phyloP scores from a whole-genome alignment of 1,139 yeast genomes.

The Pichiaceae sp. region DNA sequence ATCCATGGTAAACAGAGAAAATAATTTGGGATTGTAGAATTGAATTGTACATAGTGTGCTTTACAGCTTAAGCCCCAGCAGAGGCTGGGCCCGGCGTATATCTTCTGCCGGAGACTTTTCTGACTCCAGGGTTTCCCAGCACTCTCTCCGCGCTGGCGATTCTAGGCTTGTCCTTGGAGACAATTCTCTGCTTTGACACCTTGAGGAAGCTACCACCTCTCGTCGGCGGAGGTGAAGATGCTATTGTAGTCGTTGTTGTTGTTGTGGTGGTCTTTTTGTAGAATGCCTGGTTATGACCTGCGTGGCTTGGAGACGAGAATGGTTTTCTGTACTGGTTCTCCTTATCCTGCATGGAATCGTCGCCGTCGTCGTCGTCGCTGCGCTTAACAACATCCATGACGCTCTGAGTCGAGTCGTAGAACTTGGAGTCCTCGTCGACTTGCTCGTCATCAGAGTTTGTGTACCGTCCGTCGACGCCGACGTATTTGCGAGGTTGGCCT shows the following conservation, averaged over 20 bases:
- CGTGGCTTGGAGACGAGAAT: constrained; percentile 1
- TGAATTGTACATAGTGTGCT: neutral
- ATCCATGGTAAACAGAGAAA: neutral
- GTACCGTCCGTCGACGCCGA: constrained; percentile 19
- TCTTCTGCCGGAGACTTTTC: constrained; percentile 24
- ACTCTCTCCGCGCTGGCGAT: constrained; percentile 21
- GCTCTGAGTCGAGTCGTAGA: constrained; percentile 18
- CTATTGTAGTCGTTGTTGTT: constrained; percentile 23
- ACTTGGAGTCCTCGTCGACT: neutral
- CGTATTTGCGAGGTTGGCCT: constrained; percentile 84
- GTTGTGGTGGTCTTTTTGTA: constrained; percentile 24
- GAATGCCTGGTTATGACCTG: constrained; percentile 14
- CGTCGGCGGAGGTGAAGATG: constrained; percentile 19
- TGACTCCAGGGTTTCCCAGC: constrained; percentile 26
- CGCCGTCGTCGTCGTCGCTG: constrained; percentile 3
- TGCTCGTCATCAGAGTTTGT: constrained; percentile 26
- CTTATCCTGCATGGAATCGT: constrained; percentile 6
- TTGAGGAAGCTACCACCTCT: constrained; percentile 13
- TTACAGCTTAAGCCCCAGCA: neutral
- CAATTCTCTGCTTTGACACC: constrained; percentile 22
- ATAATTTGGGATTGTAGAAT: neutral
- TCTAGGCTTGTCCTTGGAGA: constrained; percentile 10
- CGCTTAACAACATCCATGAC: constrained; percentile 13
- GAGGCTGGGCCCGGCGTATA: neutral
- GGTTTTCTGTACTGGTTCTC: constrained; percentile 3